Evolutionary conservation across 768 basidiomycete genomes (phyloP).

Genomic region (Termitomyces sp.): DNA sequence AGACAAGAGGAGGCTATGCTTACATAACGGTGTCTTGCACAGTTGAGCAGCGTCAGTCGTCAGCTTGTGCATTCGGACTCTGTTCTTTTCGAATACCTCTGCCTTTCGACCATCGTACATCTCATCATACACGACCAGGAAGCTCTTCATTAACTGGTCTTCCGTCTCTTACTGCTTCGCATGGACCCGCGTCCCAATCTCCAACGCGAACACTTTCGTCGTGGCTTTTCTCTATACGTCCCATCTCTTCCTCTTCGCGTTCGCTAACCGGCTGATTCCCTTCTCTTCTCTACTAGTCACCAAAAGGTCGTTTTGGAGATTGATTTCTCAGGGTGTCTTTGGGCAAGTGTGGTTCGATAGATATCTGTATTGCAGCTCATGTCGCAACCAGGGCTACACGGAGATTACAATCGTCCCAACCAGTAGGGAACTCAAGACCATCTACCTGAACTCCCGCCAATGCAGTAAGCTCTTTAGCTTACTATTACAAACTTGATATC

Average conservation of each 20-base stretch:
- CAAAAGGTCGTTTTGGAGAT: constrained; percentile 95
- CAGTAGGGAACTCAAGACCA: constrained; percentile 69
- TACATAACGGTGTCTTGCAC: constrained; percentile 26
- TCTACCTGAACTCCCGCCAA: constrained; percentile 87
- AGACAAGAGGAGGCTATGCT: constrained; percentile 18
- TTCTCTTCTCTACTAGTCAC: constrained; percentile 73
- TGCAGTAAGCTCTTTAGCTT: constrained; percentile 52
- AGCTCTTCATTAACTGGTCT: constrained; percentile 21
- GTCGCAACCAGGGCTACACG: constrained; percentile 70
- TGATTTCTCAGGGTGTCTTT: constrained; percentile 83
- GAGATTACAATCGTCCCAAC: constrained; percentile 87
- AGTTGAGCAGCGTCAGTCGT: constrained; percentile 12
- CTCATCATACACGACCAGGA: constrained; percentile 12
- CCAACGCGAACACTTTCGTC: constrained; percentile 75
- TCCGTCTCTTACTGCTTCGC: constrained; percentile 11
- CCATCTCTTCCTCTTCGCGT: constrained; percentile 22
- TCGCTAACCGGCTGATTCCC: constrained; percentile 32
- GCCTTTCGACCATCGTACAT: constrained; percentile 4
- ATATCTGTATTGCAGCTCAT: constrained; percentile 14
- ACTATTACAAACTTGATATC: constrained; percentile 7
- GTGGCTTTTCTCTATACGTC: constrained; percentile 90
- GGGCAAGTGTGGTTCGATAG: constrained; percentile 43
- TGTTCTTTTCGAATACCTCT: constrained; percentile 8
- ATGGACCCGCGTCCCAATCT: constrained; percentile 52
- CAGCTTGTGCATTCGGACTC: constrained; percentile 9